Evolutionary conservation across 176 grass and related monocot genomes (phyloP), one percentile per base, ranked within the genome.

Genomic region (Oryza rufipogon): DNA sequence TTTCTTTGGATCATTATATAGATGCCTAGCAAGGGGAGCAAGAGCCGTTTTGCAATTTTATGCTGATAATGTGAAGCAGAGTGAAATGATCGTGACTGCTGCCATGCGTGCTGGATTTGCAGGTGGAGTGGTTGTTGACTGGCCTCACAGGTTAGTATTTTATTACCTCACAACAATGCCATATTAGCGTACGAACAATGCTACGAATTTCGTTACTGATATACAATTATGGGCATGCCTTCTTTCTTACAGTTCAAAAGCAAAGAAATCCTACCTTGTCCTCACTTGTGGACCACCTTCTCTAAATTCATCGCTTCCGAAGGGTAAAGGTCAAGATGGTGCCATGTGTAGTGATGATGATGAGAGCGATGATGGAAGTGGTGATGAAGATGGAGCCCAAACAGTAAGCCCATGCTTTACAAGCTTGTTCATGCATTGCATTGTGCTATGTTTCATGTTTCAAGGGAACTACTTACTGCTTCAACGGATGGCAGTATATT

Each of bases 91-190:
- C 19, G 89, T 92, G 78, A 92, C 87, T 66, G 93, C 80, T 86
- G 96, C 96, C 68, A 98, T 98, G 93, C 86, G 93, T 78, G 96
- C 96, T 83, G 96, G 96, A 61, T 98, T 98, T 89, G 89, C 96
- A 81, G 96, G 96, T 58, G 96, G 96, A 63, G 87, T 98, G 47
- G 93, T 98, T 14, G 42, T 98, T 64, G 96, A 98, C 49, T 98
- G 93, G 96, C 96, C 96, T 75, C 93, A 98, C 46, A 98, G 92
- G 92, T 98, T 61, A 56, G 45, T 23, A 54, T 87, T 81, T 65
- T 20, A 78, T 56, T 19, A 9, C 48, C 51, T 25, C 11, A 7
- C 12, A 72, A 15, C 54, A 14, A 60, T 70, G 19, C n/a, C 45
- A 38, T 83, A 71, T 23, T 70, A 19, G 30, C 64, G 30, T 77